A percentile compares a stretch with the other conserved stretches of the same genome.
Evolutionary conservation across 202 grass and related monocot genomes (phyloP).

Genomic region (Panicum hallii): DNA sequence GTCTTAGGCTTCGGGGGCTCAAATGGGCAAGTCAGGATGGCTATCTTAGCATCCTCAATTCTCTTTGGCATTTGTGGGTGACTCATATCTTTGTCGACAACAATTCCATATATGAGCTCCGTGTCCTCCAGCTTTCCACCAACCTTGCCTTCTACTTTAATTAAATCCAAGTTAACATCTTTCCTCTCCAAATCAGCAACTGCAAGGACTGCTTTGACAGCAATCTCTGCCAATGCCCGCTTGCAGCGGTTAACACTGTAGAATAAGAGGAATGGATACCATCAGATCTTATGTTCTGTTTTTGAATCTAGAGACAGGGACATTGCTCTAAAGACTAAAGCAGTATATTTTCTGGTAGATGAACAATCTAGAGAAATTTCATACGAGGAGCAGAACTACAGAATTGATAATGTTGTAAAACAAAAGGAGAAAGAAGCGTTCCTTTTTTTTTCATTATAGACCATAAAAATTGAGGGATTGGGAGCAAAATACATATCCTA

Average conservation of each 20-base stretch:
- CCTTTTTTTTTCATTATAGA: background rate
- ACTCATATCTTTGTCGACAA: constrained; percentile 99
- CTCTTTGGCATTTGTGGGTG: constrained; percentile 99
- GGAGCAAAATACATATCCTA: background rate
- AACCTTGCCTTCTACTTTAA: constrained; percentile 98
- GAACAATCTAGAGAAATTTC: background rate
- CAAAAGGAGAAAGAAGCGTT: background rate
- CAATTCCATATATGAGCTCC: constrained; percentile 86
- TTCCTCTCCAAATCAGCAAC: constrained; percentile 98
- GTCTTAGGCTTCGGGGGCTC: constrained; percentile 99
- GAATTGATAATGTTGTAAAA: background rate
- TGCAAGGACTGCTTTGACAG: constrained; percentile 95
- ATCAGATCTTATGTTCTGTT: constrained; percentile 8
- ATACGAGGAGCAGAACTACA: background rate
- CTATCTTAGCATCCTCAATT: constrained; percentile 93
- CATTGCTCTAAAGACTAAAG: background rate
- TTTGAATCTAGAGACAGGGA: background rate
- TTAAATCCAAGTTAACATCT: constrained; percentile 97
- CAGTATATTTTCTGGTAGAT: constrained; percentile 14
- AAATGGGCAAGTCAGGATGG: constrained; percentile 96
- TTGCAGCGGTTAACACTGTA: constrained; percentile 94
- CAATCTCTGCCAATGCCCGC: constrained; percentile 72
- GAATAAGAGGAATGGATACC: constrained; percentile 18
- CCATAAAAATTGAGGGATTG: background rate
- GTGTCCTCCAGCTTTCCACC: constrained; percentile 98